Base-by-base conservation (phyloP, 805 yeast genomes). In the Kodamaea kaohsiungensis region DNA sequence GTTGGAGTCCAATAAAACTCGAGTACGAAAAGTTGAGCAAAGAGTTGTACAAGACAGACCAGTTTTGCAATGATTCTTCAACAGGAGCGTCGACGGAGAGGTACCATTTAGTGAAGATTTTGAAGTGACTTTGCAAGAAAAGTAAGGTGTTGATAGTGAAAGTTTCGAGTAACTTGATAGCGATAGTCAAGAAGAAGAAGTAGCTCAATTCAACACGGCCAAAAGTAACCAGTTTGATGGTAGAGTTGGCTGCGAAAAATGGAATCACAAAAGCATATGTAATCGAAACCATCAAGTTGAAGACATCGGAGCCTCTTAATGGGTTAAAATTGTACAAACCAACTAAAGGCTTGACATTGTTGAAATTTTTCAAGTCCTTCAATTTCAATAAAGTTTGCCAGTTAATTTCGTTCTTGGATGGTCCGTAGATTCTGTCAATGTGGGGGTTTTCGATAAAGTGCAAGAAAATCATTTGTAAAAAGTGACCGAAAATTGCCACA, bases 361-460 rank as follows among this genome's bases (percentile, higher is more conserved):
- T 76, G 49, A 76, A 76, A 54, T 67, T 63, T 49, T 69, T 70
- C 67, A 76, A 75, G 78, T 70, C 82, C 72, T 69, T 82, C 63
- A 83, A 73, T 59, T 81, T 80, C 54, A 67, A 69, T 61, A 64
- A 70, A 61, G 68, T 68, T 43, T 67, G 68, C 49, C 72, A 67
- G 51, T 73, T 76, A 39, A 64, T 65, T 49, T 69, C 75, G 45
- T 71, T 76, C 30, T 68, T 63, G 18, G 78, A 70, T 18, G 87
- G 87, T 1, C 80, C 80, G 64, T 86, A 89, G 15, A 87, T 88
- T 71, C 87, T 88, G 56, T 88, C 91, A 61, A 89, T 89, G 69
- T 89, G 96, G 27, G 96, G 96, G 61, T 86, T 88, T 68, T 89
- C 96, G 48, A 89, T 91, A 57, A 76, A 77, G 59, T 85, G 84